Evolutionary conservation across 345 rosid species (phyloP).

Genomic region (Citropsis articulata): DNA sequence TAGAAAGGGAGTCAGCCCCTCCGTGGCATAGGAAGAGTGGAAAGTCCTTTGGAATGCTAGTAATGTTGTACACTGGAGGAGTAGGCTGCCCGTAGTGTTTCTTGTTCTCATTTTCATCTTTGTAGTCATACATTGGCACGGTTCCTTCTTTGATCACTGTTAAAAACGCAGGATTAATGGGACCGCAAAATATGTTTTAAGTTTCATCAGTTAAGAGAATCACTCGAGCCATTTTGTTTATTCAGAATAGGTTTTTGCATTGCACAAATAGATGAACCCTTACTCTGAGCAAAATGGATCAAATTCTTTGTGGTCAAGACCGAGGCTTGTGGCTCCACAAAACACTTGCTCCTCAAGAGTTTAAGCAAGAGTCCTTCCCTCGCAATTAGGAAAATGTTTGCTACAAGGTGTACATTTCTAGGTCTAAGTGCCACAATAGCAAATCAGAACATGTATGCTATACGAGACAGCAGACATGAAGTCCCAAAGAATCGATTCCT

Average conservation of each 20-base stretch:
- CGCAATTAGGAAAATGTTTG: not conserved
- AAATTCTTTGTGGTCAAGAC: constrained; percentile 47
- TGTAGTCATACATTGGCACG: too few species aligned
- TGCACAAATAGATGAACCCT: constrained; percentile 12
- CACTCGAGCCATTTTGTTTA: not conserved
- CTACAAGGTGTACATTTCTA: not conserved
- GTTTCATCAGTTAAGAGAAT: too few species aligned
- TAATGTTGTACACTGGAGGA: too few species aligned
- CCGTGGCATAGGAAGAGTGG: too few species aligned
- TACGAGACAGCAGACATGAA: constrained; percentile 40
- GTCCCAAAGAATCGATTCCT: constrained; percentile 37
- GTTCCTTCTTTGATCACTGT: too few species aligned
- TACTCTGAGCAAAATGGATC: constrained; percentile 57
- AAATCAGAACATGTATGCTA: not conserved
- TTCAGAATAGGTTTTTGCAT: not conserved
- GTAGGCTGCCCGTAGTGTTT: too few species aligned
- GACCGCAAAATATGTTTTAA: too few species aligned
- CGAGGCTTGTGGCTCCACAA: constrained; percentile 40
- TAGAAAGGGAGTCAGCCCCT: too few species aligned
- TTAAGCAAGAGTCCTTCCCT: constrained; percentile 60
- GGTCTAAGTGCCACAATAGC: not conserved
- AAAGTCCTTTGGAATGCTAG: too few species aligned
- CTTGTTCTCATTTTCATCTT: too few species aligned
- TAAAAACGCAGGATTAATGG: too few species aligned
- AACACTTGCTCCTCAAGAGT: constrained; percentile 20